phyloP scores from a whole-genome alignment of 1,139 yeast genomes.

The Yamadazyma triangularis region DNA sequence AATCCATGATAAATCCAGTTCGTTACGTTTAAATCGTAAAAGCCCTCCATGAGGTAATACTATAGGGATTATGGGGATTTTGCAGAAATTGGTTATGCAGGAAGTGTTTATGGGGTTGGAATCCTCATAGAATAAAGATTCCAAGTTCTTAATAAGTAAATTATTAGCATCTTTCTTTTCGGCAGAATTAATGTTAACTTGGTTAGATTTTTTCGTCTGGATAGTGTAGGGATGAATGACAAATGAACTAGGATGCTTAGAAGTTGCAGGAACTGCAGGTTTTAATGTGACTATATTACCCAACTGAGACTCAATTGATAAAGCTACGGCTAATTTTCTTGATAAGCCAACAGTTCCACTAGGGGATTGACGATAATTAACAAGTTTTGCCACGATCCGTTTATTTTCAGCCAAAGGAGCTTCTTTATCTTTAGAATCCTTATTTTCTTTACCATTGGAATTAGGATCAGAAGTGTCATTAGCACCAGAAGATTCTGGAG shows the following conservation, averaged over 20 bases:
- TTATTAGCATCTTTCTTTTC: constrained; percentile 26
- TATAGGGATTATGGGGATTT: constrained; percentile 45
- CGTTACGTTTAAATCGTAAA: constrained; percentile 46
- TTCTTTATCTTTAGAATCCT: constrained; percentile 9
- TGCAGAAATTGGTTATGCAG: constrained; percentile 45
- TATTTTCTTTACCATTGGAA: constrained; percentile 9
- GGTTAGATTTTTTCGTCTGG: constrained; percentile 28
- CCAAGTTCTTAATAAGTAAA: constrained; percentile 11
- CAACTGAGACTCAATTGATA: constrained; percentile 45
- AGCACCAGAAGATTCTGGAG: no score
- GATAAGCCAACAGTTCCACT: constrained; percentile 56
- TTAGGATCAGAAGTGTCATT: constrained; percentile 6
- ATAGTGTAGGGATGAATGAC: constrained; percentile 56
- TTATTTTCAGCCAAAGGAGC: constrained; percentile 31
- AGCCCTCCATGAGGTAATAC: constrained; percentile 61
- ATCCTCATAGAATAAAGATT: constrained; percentile 11
- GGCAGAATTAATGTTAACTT: constrained; percentile 22
- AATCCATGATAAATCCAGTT: constrained; percentile 44
- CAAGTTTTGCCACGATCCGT: constrained; percentile 52
- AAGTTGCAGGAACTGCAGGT: constrained; percentile 37
- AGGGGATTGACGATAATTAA: constrained; percentile 34
- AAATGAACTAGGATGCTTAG: constrained; percentile 39
- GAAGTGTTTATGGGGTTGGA: constrained; percentile 12
- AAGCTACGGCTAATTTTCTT: constrained; percentile 50
- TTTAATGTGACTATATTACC: constrained; percentile 57